phyloP scores from a whole-genome alignment of 352 stramenopile genomes.

The Globisporangium cylindrosporum region DNA sequence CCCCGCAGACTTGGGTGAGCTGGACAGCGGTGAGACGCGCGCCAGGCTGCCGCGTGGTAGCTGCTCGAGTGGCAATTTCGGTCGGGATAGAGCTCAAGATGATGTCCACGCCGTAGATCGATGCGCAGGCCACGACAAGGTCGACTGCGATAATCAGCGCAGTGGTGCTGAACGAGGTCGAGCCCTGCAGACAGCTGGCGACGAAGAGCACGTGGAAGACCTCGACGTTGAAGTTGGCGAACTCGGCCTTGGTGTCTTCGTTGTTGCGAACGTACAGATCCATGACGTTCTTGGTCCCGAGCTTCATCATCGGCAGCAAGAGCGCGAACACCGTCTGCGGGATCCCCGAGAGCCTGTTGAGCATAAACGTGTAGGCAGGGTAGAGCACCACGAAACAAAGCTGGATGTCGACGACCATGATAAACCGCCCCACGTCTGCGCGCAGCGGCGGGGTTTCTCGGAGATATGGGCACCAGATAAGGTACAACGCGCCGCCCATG shows the following conservation, averaged over 20 bases:
- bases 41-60: too few relatives aligned
- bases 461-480: neutral
- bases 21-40: too few relatives aligned
- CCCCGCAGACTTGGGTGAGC: too few relatives aligned
- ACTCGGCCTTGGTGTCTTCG: neutral
- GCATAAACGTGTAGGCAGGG: neutral
- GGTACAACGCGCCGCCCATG: neutral
- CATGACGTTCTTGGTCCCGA: neutral
- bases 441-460: neutral
- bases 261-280: neutral
- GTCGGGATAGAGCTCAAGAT: too few relatives aligned
- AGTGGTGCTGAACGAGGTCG: neutral
- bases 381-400: neutral
- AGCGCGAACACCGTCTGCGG: neutral
- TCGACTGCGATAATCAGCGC: neutral
- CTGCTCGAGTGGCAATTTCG: too few relatives aligned
- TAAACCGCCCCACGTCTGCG: neutral
- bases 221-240: conserved; percentile 17
- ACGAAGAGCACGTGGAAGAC: conserved; percentile 15
- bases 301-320: neutral
- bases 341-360: neutral
- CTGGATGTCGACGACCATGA: too few relatives aligned
- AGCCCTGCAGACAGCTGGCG: neutral
- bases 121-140: neutral
- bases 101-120: too few relatives aligned